Evolutionary conservation across 768 basidiomycete species (phyloP), one percentile per base, ranked within the genome.

Genomic region (Phaeotremella fagi): DNA sequence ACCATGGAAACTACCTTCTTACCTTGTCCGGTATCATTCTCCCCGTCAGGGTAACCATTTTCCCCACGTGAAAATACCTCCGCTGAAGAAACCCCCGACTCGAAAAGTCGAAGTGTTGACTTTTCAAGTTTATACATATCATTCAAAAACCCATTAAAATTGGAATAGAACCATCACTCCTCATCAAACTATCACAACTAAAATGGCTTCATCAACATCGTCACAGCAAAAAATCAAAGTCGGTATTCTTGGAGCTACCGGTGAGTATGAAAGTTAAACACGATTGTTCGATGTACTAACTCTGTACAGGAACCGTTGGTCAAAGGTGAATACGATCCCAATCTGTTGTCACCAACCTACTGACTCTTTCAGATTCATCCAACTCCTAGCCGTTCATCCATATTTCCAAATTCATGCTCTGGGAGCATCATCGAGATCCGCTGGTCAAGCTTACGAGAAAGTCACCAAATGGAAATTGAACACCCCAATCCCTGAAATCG

Each of bases 321-420:
- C 94, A 98, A 75, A 82, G 91, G 62, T 64, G 35, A 56, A 61
- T 57, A 9, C 20, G 7, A 29, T 20, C 31, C 31, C 16, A 16
- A 33, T 7, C 31, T 33, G 31, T 16, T 7, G 9, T 33, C 9
- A 33, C 7, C 31, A 33, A 33, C 31, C 31, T 7, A 33, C 16
- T 33, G 31, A n/a, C n/a, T n/a, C n/a, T 4, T 36, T 4, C 53
- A 70, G 66, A 35, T 99, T 98, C 75, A 87, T 98, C 74, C 80
- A 83, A 45, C 83, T 97, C 44, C 85, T 99, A 44, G 79, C 88
- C 3, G 71, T 77, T 5, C 95, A 99, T 71, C 91, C 94, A 0
- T 97, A 86, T 83, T 97, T 99, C 75, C 77, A 78, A 54, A 80
- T 97, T 61, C 84, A 86, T 72, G 85, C 83, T 0, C 81, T 99